A percentile compares a stretch with the other conserved stretches of the same genome.
Conservation (phyloP, 331 rosid species). For the Quercus phellos region DNA sequence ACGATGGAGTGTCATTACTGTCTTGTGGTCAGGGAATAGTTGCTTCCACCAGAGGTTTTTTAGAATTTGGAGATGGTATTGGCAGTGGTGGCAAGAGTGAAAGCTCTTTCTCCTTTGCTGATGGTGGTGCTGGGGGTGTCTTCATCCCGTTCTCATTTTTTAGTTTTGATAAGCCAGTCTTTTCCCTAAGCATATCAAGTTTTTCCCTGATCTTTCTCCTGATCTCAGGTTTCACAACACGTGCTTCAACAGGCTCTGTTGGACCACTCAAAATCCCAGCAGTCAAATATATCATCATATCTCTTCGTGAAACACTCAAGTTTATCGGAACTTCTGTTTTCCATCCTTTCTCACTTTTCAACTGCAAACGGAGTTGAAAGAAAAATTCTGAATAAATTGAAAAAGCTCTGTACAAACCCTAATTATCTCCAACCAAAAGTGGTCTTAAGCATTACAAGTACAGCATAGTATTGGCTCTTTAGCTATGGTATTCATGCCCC, state of each 20-base stretch:
- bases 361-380: constrained; percentile 8
- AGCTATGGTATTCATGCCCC: background rate
- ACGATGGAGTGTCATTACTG: background rate
- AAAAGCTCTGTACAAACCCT: background rate
- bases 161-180: constrained; percentile 24
- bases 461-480: background rate
- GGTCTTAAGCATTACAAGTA: background rate
- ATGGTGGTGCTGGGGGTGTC: background rate
- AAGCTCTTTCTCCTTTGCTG: background rate
- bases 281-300: constrained; percentile 17
- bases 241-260: constrained; percentile 20
- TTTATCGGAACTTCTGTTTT: background rate
- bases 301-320: constrained; percentile 22
- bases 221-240: constrained; percentile 18
- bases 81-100: background rate
- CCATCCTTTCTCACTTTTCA: constrained; percentile 5
- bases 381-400: background rate
- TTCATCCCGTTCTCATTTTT: background rate
- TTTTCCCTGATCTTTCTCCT: constrained; percentile 26
- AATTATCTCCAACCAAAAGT: background rate
- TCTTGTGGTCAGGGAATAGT: constrained; percentile 10
- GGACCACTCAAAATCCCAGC: constrained; percentile 8
- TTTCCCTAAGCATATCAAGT: constrained; percentile 27
- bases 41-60: constrained; percentile 9
- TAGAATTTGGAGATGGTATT: background rate